Evolutionary conservation across 768 basidiomycete species (phyloP).

Genomic region (Tulasnella sp.): DNA sequence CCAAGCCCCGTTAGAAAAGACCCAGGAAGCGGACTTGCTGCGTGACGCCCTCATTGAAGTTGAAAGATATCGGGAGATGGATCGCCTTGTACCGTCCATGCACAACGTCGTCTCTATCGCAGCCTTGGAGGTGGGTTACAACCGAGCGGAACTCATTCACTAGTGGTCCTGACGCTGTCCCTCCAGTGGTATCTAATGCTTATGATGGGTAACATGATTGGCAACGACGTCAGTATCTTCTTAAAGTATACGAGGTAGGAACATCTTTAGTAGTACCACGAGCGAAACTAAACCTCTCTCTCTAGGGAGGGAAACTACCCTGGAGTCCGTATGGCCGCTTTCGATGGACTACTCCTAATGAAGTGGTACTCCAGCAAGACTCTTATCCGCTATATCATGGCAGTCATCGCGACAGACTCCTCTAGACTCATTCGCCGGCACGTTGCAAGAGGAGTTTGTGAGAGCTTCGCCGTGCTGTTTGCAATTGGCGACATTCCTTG

Average conservation of each 20-base stretch:
- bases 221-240: constrained; percentile 71
- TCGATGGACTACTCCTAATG: constrained; percentile 79
- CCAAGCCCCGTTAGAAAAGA: constrained; percentile 58
- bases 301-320: constrained; percentile 88
- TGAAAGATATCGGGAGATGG: constrained; percentile 90
- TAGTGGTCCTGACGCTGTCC: constrained; percentile 28
- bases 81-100: constrained; percentile 87
- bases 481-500: constrained; percentile 89
- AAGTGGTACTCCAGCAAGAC: constrained; percentile 78
- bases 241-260: constrained; percentile 83
- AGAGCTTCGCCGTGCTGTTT: constrained; percentile 78
- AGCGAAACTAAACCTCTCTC: not conserved
- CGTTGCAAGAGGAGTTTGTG: constrained; percentile 79
- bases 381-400: constrained; percentile 79
- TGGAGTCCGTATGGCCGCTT: constrained; percentile 86
- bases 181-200: constrained; percentile 76
- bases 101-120: constrained; percentile 93
- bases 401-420: constrained; percentile 80
- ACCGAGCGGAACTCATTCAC: not conserved
- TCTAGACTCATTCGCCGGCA: constrained; percentile 80
- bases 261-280: not conserved
- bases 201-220: constrained; percentile 69
- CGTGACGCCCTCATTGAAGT: constrained; percentile 75
- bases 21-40: constrained; percentile 64
- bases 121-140: constrained; percentile 68